Evolutionary conservation across 805 yeast genomes (phyloP), one percentile per base, ranked within the genome.

Genomic region (Nakazawaea siamensis): DNA sequence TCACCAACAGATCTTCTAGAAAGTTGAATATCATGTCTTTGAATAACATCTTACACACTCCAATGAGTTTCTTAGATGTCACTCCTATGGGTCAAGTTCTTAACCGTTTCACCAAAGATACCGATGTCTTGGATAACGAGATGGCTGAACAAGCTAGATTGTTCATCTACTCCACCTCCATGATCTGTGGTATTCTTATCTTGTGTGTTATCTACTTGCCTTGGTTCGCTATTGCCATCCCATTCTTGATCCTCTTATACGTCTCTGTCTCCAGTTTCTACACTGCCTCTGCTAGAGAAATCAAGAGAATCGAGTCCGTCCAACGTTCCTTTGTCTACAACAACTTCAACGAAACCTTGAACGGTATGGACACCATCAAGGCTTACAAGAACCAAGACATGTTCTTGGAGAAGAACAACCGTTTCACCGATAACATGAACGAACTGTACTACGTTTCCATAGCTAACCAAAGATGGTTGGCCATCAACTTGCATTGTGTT

Each of bases 1-100:
- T 71, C 39, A 65, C 76, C 34, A 74, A 70, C 47, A 58, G 58
- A 27, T 73, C 87, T 4, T 66, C 83, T 2, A 68, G 57, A 30
- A 50, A 49, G 6, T 58, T 86, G 50, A 84, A 84, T 49, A 60
- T 78, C 32, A 48, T 50, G 37, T 88, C 95, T 0, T 64, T 78
- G 35, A 53, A 64, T 25, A 68, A 64, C 20, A 66, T 86, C 8
- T 61, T 86, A 44, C 79, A 75, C 42, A 76, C 92, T 0, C 94
- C 94, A 34, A 85, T 85, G 92, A 56, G 76, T 0, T 86, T 73
- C 52, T 68, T 85, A 56, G 95, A 86, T 48, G 76, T 86, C 2
- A 80, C 94, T 0, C 96, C 96, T 20, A 69, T 83, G 68, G 95
- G 96, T 3, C 66, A 95, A 46, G 74, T 87, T 38, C 62, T 87